Base-by-base conservation (phyloP, 371 early-diverging fungal genomes). In the Circinella umbellata region DNA sequence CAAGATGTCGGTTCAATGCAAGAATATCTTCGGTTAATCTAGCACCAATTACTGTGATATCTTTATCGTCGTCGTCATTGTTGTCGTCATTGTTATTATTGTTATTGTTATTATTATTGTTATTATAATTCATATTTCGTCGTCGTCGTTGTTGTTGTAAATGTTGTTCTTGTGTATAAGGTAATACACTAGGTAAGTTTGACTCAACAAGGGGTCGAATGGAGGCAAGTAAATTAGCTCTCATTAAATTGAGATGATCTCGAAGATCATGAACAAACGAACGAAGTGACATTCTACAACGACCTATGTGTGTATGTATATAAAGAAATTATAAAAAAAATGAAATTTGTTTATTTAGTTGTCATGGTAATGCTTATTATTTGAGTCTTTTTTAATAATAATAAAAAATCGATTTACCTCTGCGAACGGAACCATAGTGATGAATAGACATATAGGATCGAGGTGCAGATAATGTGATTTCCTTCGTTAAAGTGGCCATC, bases 401-500 rank as follows among this genome's bases (percentile, higher is more conserved):
- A 27, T 27, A 27, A 27, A 27, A 27, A 27, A 11, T 9, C 3
- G 11, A 11, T 36, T 36, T 62, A 68, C 68, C 59, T n/a, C 61
- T 62, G 49, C 61, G 68, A 4, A 49, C 63, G 0, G 68, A 15
- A 10, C 68, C 61, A 13, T 59, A 48, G 39, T 64, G 70, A 27
- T 64, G 61, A 27, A 70, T 64, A 4, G 70, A 64, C 76, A 61
- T 75, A 68, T 35, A 76, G 4, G 72, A 70, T 11, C 73, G 64
- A 46, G 80, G 80, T 17, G 78, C 65, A 61, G 70, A 76, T 9
- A 69, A 60, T 11, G 78, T 67, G 15, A 80, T 72, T 55, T 78
- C 71, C 62, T 76, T 74, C 4, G 76, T 76, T 20, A 68, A 53
- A 8, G 72, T 69, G 18, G 70, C 72, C 83, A 83, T 80, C 17